Evolutionary conservation across 2,329 filamentous ascomycete genomes (phyloP).

Genomic region (Grosmannia penicillata): DNA sequence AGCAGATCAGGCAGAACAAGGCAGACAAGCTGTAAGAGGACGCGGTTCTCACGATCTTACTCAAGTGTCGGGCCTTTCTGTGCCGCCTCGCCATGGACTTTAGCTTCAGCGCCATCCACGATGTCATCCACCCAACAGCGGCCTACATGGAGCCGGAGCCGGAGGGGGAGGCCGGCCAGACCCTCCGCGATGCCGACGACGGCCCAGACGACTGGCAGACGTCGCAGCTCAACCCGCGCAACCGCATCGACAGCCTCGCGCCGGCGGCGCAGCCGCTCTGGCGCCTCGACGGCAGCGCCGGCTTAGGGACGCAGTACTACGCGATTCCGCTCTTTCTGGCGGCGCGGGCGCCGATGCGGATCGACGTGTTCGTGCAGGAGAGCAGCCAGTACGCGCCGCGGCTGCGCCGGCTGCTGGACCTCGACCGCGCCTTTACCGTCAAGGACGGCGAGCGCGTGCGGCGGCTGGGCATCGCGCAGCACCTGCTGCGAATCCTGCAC

Average conservation of each 20-base stretch:
- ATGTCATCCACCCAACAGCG: conserved; percentile 44
- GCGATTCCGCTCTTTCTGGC: conserved; percentile 36
- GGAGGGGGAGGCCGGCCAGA: neutral
- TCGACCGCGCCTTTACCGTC: conserved; percentile 39
- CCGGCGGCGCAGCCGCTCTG: conserved; percentile 29
- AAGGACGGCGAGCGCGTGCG: conserved; percentile 32
- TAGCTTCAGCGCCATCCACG: conserved; percentile 33
- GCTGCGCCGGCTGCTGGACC: conserved; percentile 30
- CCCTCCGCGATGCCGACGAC: neutral
- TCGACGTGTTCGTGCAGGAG: conserved; percentile 44
- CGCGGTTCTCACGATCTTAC: too few relatives aligned
- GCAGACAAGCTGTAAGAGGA: too few relatives aligned
- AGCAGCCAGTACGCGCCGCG: conserved; percentile 18
- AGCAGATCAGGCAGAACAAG: too few relatives aligned
- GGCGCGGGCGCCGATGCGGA: conserved; percentile 31
- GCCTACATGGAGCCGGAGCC: conserved; percentile 21
- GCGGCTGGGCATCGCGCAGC: conserved; percentile 33
- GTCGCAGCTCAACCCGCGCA: conserved; percentile 44
- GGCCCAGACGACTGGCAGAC: conserved; percentile 23
- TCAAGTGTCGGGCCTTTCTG: too few relatives aligned
- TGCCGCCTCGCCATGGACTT: conserved; percentile 44
- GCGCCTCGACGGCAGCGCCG: conserved; percentile 44
- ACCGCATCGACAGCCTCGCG: conserved; percentile 41
- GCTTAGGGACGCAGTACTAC: conserved; percentile 42
- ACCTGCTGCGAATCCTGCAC: conserved; percentile 40